Evolutionary conservation across 495 filamentous ascomycete species (phyloP), one percentile per base, ranked within the genome.

Genomic region (Aspergillus bertholletiae): DNA sequence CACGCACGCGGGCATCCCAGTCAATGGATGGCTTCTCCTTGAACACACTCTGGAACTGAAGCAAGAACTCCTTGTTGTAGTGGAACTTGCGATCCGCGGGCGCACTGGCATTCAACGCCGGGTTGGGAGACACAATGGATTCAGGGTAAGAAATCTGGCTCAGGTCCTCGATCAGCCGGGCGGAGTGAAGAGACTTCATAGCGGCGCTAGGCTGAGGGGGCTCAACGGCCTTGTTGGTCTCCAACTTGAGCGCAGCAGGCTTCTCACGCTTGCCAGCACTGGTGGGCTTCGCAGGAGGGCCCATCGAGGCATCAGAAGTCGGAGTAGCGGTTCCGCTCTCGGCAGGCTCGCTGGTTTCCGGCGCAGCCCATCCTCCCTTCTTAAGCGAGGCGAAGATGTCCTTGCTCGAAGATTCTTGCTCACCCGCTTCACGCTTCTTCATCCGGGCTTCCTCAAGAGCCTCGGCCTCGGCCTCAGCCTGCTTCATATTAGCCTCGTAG

Each of bases 31-130:
- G 94, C 71, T 97, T 96, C 72, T 98, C 94, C 51, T 87, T 94
- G 74, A 96, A 99, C 2, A 91, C 89, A 49, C 76, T 74, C 75
- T 97, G 87, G 80, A 99, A 99, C 65, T 99, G 95, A n/a, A 97
- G 78, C 71, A 99, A 76, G 80, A 99, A 99, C 46, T 90, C 84
- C 53, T 88, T 88, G 68, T 97, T 90, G 73, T 99, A 99, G 65
- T 92, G 89, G 80, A 96, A 96, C 64, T 88, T 92, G 60, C 86
- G 84, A 57, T 87, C 88, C 52, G 78, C 82, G 5, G 88, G 80
- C 17, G 88, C 85, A 44, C 76, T 84, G 24, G 81, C 74, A 64
- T 96, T 99, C 43, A 97, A 74, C 7, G 92, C 88, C 6, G 92
- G 89, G 66, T 96, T 96, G 8, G 94, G 94, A 34, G 93, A 96